Conservation (phyloP, 2,329 filamentous ascomycete genomes). For the Xylaria sp. region DNA sequence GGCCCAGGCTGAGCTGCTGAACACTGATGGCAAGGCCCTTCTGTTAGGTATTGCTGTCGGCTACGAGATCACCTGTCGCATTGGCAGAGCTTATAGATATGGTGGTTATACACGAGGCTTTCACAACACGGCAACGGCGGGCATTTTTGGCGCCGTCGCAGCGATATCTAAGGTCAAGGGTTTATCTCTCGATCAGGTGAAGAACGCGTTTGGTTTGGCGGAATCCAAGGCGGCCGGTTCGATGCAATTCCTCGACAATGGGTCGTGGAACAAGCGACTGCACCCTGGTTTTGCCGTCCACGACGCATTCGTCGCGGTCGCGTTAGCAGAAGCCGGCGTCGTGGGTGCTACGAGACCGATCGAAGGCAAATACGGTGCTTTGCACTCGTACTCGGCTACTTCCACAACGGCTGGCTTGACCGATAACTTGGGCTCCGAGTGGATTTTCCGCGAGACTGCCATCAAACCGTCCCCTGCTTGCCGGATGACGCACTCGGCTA, state of each 20-base stretch:
- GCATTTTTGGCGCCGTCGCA: constrained; percentile 46
- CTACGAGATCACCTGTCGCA: constrained; percentile 47
- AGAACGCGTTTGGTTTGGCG: constrained; percentile 45
- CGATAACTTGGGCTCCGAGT: constrained; percentile 39
- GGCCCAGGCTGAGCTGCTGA: constrained; percentile 46
- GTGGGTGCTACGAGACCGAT: constrained; percentile 41
- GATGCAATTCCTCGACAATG: constrained; percentile 50
- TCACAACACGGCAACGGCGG: constrained; percentile 46
- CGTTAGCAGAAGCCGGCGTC: constrained; percentile 44
- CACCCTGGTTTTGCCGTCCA: constrained; percentile 48
- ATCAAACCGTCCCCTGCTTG: constrained; percentile 46
- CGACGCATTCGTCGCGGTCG: constrained; percentile 45
- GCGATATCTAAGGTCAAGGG: constrained; percentile 43
- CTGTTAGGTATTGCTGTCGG: constrained; percentile 48
- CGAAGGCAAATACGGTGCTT: constrained; percentile 44
- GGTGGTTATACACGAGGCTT: constrained; percentile 45
- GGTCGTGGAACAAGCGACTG: constrained; percentile 47
- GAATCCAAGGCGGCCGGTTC: constrained; percentile 45
- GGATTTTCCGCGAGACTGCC: constrained; percentile 43
- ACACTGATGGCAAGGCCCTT: constrained; percentile 47
- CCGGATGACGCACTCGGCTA: constrained; percentile 47
- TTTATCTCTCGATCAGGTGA: constrained; percentile 35
- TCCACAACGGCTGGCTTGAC: constrained; percentile 35
- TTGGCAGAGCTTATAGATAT: constrained; percentile 42
- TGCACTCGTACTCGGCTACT: constrained; percentile 42